Evolutionary conservation across 805 yeast genomes (phyloP), one percentile per base, ranked within the genome.

Genomic region (Teunomyces gatunensis): DNA sequence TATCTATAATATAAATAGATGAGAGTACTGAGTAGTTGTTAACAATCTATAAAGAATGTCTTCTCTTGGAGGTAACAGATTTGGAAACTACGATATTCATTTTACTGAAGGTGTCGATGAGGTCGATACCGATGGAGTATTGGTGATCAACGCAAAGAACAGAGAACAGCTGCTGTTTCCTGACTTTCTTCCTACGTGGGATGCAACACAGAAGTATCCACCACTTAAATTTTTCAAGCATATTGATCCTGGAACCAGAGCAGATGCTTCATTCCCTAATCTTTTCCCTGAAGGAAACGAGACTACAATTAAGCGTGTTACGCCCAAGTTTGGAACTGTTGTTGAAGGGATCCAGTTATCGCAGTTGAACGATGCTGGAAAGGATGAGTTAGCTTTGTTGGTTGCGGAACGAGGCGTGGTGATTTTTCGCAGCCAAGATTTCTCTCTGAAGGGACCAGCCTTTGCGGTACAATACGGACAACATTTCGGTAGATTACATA

Each of bases 351-450:
- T 85, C 40, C 89, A 84, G 58, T 69, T 85, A 45, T 77, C 85
- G 17, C 63, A 71, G 36, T 73, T 85, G 51, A 61, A 73, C 46
- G 74, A 72, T 42, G 64, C 67, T 15, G 89, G 78, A 29, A 83
- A 81, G 61, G 84, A 85, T 55, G 92, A 86, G 53, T 72, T 86
- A 50, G 89, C 91, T 2, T 68, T 83, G 27, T 72, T 75, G 27
- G 83, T 84, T 39, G 90, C 87, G 13, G 82, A 83, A 59, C 70
- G 86, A 58, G 89, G 87, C 60, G 87, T 86, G 36, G 83, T 80
- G 30, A 78, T 81, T 4, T 81, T 84, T 63, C 74, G 85, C 58
- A 75, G 80, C 50, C 89, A 84, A 64, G 89, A 86, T 61, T 76
- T 86, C 52, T 78, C 80, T 41, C 32, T 43, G 9, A 62, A 67